Conservation (phyloP, 176 grass and related monocot species). For the Olyra latifolia region DNA sequence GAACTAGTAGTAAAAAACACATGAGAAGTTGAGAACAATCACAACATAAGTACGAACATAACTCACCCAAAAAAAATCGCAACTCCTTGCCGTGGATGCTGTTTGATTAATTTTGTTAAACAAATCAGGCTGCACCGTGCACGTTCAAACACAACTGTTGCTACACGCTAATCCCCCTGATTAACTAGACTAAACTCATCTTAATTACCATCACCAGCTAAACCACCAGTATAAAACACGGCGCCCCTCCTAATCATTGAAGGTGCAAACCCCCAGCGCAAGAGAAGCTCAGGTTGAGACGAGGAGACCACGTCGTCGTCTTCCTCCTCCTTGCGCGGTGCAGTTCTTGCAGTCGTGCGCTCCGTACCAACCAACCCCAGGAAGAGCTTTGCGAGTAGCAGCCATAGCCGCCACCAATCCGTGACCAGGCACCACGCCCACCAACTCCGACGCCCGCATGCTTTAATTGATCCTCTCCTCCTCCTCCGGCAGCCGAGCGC, state of each 20-base stretch:
- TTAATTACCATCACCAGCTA: not conserved
- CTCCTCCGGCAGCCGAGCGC: not conserved
- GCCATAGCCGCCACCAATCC: slow-evolving; percentile 28
- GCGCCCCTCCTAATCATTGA: slow-evolving; percentile 2
- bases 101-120: not conserved
- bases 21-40: not conserved
- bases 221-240: slow-evolving; percentile 6
- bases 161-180: not conserved
- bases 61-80: not conserved
- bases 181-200: not conserved
- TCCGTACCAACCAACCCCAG: slow-evolving; percentile 29
- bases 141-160: not conserved
- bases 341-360: not conserved
- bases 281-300: not conserved
- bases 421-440: not conserved
- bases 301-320: slow-evolving; percentile 33
- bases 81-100: not conserved
- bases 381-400: not conserved
- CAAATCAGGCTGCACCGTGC: not conserved
- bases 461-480: not conserved
- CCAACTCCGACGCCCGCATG: slow-evolving; percentile 10
- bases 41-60: not conserved
- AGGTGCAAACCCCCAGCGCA: not conserved
- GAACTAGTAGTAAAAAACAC: too few species aligned
- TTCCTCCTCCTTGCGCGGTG: not conserved